Evolutionary conservation across 2,329 filamentous ascomycete genomes (phyloP).

Genomic region (Aspergillus pseudotamarii): DNA sequence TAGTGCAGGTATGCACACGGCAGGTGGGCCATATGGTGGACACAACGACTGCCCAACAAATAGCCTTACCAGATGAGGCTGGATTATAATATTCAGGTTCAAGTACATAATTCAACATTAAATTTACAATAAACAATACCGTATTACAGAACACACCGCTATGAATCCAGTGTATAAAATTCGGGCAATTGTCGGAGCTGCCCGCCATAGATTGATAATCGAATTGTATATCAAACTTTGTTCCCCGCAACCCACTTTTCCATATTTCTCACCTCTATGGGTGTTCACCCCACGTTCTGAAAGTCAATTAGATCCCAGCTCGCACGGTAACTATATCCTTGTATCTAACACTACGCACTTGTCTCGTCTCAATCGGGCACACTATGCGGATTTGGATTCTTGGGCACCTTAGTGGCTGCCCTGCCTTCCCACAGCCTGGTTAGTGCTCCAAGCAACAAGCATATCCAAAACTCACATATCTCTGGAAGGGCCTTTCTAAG

Average conservation of each 20-base stretch:
- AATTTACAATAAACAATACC: background rate
- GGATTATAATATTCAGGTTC: background rate
- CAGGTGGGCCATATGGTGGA: background rate
- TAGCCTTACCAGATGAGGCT: background rate
- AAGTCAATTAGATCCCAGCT: background rate
- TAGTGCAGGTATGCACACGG: background rate
- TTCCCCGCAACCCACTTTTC: background rate
- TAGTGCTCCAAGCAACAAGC: background rate
- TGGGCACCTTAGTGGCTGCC: too few relatives aligned
- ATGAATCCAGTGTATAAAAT: background rate
- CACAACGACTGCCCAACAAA: background rate
- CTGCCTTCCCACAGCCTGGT: background rate
- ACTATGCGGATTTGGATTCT: too few relatives aligned
- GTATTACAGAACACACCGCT: background rate
- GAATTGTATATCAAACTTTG: background rate
- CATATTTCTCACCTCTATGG: background rate
- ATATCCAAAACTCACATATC: background rate
- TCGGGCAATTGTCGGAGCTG: background rate
- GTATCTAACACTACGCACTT: background rate
- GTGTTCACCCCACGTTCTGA: background rate
- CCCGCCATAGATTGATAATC: background rate
- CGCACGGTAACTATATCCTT: background rate
- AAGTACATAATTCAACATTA: constrained; percentile 1
- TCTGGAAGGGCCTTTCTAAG: too few relatives aligned
- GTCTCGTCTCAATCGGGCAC: background rate